A percentile compares a stretch with the other conserved stretches of the same genome.
phyloP scores from a whole-genome alignment of 2,329 filamentous ascomycete species.

The Mycosphaerella sp. region DNA sequence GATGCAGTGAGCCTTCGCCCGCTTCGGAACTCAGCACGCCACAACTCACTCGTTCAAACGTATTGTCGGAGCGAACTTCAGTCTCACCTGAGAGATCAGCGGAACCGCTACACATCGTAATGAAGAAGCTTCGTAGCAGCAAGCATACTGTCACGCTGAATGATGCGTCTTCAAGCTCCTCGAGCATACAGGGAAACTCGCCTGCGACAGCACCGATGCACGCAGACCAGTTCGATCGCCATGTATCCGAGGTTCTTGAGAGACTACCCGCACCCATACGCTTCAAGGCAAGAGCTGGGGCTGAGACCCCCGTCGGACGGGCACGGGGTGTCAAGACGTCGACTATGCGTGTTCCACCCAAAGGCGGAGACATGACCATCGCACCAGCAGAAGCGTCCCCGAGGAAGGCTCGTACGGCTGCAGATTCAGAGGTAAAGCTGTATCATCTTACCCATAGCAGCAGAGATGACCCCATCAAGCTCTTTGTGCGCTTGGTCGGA shows the following conservation, averaged over 20 bases:
- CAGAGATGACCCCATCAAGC: constrained; percentile 82
- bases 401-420: constrained; percentile 23
- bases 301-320: constrained; percentile 31
- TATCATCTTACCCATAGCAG: constrained; percentile 85
- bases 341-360: constrained; percentile 11
- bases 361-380: constrained; percentile 25
- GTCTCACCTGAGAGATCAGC: constrained; percentile 11
- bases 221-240: constrained; percentile 52
- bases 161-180: constrained; percentile 3
- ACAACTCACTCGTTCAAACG: constrained; percentile 1
- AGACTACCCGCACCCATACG: constrained; percentile 59
- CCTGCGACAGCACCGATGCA: constrained; percentile 1
- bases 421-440: constrained; percentile 66
- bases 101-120: constrained; percentile 41
- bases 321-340: constrained; percentile 18
- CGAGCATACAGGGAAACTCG: background rate
- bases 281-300: constrained; percentile 53
- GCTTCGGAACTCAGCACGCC: background rate
- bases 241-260: constrained; percentile 35
- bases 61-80: background rate
- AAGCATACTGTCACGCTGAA: constrained; percentile 3
- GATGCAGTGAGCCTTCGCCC: constrained; percentile 7
- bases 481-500: constrained; percentile 88
- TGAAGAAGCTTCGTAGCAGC: constrained; percentile 37
- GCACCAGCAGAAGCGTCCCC: constrained; percentile 35